phyloP scores from a whole-genome alignment of 2,329 filamentous ascomycete species.

The Thielaviopsis euricoi region DNA sequence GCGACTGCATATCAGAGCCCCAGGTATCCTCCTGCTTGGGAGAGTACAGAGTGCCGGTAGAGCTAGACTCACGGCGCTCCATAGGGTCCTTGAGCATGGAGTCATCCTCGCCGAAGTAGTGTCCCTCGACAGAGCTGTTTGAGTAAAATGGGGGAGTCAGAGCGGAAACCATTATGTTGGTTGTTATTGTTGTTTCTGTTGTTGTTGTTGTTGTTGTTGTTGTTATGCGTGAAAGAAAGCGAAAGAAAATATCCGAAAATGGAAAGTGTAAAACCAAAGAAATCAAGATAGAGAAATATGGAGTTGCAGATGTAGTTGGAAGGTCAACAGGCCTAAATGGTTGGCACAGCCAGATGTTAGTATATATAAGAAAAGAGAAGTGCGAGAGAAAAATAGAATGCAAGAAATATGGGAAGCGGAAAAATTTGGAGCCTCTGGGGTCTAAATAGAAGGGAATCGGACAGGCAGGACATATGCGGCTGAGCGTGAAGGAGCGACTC shows the following conservation, averaged over 20 bases:
- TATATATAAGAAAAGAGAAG: not conserved
- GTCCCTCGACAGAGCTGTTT: not conserved
- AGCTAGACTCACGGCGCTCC: slow-evolving; percentile 45
- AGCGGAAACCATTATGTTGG: slow-evolving; percentile 5
- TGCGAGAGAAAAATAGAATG: not conserved
- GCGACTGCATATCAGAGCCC: slow-evolving; percentile 47
- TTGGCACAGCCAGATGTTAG: not conserved
- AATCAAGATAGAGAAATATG: not conserved
- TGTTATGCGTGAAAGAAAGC: not conserved
- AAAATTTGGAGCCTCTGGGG: not conserved
- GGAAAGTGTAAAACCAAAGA: not conserved
- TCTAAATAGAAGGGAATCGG: not conserved
- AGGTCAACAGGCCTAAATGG: not conserved
- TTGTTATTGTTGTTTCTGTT: not conserved
- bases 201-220: not conserved
- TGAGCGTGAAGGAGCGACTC: not conserved
- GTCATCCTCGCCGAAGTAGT: not conserved
- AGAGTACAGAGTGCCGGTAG: slow-evolving; percentile 37
- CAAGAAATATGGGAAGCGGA: not conserved
- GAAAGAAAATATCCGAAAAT: not conserved
- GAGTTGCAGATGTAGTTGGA: not conserved
- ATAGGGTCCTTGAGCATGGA: slow-evolving; percentile 13
- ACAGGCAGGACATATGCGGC: no score
- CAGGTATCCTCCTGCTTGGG: slow-evolving; percentile 45
- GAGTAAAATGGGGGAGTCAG: slow-evolving; percentile 1